Evolutionary conservation across 495 filamentous ascomycete genomes (phyloP).

Genomic region (Aspergillus cristatus): DNA sequence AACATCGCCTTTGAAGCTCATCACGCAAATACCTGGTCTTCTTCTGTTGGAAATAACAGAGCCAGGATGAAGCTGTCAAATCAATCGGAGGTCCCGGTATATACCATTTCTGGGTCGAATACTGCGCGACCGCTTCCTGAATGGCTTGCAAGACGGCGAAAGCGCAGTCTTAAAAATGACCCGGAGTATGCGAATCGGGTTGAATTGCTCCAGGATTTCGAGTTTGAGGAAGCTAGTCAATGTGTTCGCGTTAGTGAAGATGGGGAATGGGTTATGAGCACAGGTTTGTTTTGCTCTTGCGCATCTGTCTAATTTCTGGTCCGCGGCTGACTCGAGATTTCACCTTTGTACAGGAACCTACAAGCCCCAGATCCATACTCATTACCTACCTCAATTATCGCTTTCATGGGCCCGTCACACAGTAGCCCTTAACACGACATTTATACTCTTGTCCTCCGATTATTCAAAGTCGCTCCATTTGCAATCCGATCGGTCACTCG

Average conservation of each 20-base stretch:
- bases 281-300: conserved; percentile 48
- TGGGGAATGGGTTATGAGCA: conserved; percentile 97
- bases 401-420: conserved; percentile 91
- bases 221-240: conserved; percentile 95
- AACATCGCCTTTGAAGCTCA: neutral
- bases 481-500: conserved; percentile 80
- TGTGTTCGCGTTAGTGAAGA: conserved; percentile 90
- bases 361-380: conserved; percentile 95
- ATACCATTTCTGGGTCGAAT: conserved; percentile 89
- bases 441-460: conserved; percentile 82
- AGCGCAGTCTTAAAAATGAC: conserved; percentile 88
- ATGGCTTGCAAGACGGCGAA: conserved; percentile 85
- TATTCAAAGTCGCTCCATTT: conserved; percentile 93
- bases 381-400: conserved; percentile 86
- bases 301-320: no score
- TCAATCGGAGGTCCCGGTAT: conserved; percentile 82
- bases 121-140: conserved; percentile 88
- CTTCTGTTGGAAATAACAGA: conserved; percentile 1
- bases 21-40: neutral
- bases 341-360: conserved; percentile 50
- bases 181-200: conserved; percentile 87
- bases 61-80: conserved; percentile 76
- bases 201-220: conserved; percentile 94
- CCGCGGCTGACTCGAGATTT: neutral
- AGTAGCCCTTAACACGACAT: conserved; percentile 85